Evolutionary conservation across 148 eudicot genomes (phyloP), one percentile per base, ranked within the genome.

Genomic region (Rheum nobile): DNA sequence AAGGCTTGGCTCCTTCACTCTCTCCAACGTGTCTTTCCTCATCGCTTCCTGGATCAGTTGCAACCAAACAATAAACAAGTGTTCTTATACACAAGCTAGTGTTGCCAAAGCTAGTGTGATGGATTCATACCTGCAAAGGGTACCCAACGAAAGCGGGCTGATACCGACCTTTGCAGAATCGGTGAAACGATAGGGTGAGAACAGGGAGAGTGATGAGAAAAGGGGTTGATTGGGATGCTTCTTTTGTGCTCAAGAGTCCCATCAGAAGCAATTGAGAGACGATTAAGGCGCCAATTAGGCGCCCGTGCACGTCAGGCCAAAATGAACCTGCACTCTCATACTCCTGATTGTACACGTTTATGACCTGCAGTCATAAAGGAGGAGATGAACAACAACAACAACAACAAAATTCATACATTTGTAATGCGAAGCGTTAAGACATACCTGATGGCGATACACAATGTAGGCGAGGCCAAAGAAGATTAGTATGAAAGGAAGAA

Each of bases 361-460:
- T 89, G 59, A 89, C 85, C 93, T 89, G 57, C 80, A 75, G n/a
- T 65, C 2, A 65, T 16, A 65, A 14, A 14, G 3, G 14, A 59
- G n/a, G 8, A 12, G 13, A 1, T 61, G 28, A 61, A 35, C 19
- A 61, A 31, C 19, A 28, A 2, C 5, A 65, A 41, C 8, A 41
- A 8, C 1, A 57, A 65, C 4, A 17, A 29, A 41, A 9, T 6
- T 57, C 32, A 57, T 10, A 6, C 24, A 26, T n/a, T 50, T 21
- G 4, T 41, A 41, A 41, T 41, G 2, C 39, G 6, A n/a, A n/a
- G 11, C 10, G 16, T 39, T 26, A 37, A 21, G 13, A 73, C 48
- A 11, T 85, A 89, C 94, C 94, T 89, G 91, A 81, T 89, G 91
- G 50, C 94, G 94, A 52, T 82, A 89, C 7, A 89, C 89, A 28